Conservation (phyloP, 805 yeast genomes). For the Pichia insulana region DNA sequence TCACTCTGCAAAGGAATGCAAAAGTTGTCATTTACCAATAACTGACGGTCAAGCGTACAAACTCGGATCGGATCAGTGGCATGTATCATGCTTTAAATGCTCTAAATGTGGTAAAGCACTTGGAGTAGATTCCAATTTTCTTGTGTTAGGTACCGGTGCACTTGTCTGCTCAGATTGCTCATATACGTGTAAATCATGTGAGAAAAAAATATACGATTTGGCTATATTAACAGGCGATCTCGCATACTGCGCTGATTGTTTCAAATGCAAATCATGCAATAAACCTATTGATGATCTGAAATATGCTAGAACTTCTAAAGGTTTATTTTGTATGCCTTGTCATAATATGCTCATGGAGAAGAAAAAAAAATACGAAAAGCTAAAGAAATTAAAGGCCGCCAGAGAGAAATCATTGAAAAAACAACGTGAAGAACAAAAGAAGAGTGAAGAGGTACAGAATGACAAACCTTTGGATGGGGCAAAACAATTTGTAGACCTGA, state of each 20-base stretch:
- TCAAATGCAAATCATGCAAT: slow-evolving; percentile 82
- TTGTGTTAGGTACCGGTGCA: slow-evolving; percentile 89
- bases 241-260: slow-evolving; percentile 87
- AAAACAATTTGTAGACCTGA: too few relatives aligned
- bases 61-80: slow-evolving; percentile 93
- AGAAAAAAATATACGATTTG: slow-evolving; percentile 79
- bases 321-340: slow-evolving; percentile 87
- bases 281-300: slow-evolving; percentile 77
- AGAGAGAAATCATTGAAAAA: slow-evolving; percentile 2
- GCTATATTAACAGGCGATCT: slow-evolving; percentile 93
- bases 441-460: background rate
- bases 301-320: slow-evolving; percentile 89
- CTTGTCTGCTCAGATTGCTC: slow-evolving; percentile 86
- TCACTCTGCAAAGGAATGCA: slow-evolving; percentile 19
- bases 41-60: slow-evolving; percentile 93
- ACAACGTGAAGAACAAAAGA: background rate
- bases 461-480: too few relatives aligned
- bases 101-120: slow-evolving; percentile 70
- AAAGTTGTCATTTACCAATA: slow-evolving; percentile 43
- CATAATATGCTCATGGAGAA: slow-evolving; percentile 76
- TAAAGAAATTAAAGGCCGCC: slow-evolving; percentile 26
- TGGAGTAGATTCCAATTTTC: slow-evolving; percentile 81
- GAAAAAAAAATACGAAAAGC: slow-evolving; percentile 54
- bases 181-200: slow-evolving; percentile 81
- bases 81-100: slow-evolving; percentile 84